Evolutionary conservation across 2,329 filamentous ascomycete species (phyloP), one percentile per base, ranked within the genome.

Genomic region (Clonostachys solani): DNA sequence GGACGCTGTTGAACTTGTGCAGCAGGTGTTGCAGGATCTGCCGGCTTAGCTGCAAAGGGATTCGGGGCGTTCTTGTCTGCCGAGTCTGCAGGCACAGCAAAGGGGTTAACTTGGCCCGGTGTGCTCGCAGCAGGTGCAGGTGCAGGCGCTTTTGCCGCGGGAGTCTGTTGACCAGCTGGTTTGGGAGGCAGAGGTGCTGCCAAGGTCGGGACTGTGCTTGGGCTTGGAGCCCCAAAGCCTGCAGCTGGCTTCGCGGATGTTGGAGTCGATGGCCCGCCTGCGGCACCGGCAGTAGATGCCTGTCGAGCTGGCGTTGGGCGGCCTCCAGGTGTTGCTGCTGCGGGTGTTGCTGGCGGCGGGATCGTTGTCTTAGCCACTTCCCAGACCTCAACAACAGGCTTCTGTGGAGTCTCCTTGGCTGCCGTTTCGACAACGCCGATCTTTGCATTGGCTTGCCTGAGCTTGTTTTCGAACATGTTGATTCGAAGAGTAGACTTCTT

Each of bases 381-480:
- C 88, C 89, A 96, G 1, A 96, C 92, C 65, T 96, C 91, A 10
- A 73, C 80, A 5, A 97, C 90, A 1, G 91, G 82, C 61, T 83
- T 84, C 57, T 92, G 77, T 1, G 92, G 92, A 1, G 92, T 96
- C 43, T 95, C 87, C n/a, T 77, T 78, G 1, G 87, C 90, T 12
- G 92, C 92, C 42, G 83, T 87, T 59, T 91, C 80, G 5, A 97
- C 87, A 2, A 94, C 81, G 2, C 80, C 78, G 33, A 95, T 69
- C 69, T 94, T 95, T 5, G 86, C 87, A 44, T 76, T 75, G 0
- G 84, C 81, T 9, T 72, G 69, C 51, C 78, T 81, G 42, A 77
- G 69, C 60, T 85, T 83, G 56, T 85, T 88, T 55, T 92, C 86
- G 6, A 83, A 73, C 82, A 95, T 87, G 61, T 90, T 92, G 52